A percentile compares a stretch with the other conserved stretches of the same genome.
Evolutionary conservation across 768 basidiomycete genomes (phyloP).

Genomic region (Leccinum subtestaceum): DNA sequence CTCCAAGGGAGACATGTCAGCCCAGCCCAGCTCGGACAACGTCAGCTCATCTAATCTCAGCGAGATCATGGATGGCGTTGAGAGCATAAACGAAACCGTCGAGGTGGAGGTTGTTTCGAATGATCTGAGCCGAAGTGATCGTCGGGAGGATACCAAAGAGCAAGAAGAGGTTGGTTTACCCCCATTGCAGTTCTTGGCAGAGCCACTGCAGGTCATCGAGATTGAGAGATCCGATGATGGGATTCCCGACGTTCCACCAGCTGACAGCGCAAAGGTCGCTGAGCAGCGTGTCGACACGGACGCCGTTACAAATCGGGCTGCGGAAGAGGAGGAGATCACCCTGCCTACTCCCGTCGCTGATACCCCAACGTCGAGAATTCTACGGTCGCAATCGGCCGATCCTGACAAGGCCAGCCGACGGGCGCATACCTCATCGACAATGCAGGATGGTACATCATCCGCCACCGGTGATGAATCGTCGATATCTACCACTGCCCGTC

Average conservation of each 20-base stretch:
- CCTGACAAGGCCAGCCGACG: slow-evolving; percentile 63
- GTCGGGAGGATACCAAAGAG: slow-evolving; percentile 26
- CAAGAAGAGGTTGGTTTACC: slow-evolving; percentile 18
- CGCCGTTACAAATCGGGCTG: slow-evolving; percentile 18
- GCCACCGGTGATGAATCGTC: slow-evolving; percentile 70
- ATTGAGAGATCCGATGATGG: slow-evolving; percentile 26
- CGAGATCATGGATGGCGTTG: slow-evolving; percentile 30
- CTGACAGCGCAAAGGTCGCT: slow-evolving; percentile 6
- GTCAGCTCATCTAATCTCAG: slow-evolving; percentile 32
- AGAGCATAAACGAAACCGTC: slow-evolving; percentile 29
- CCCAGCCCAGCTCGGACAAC: slow-evolving; percentile 22
- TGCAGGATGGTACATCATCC: slow-evolving; percentile 53
- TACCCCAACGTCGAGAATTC: slow-evolving; percentile 45
- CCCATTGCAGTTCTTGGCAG: slow-evolving; percentile 6
- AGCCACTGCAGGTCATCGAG: slow-evolving; percentile 15
- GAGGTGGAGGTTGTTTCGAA: slow-evolving; percentile 23
- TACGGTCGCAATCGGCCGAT: slow-evolving; percentile 80
- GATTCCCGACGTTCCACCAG: slow-evolving; percentile 11
- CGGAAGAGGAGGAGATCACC: slow-evolving; percentile 30
- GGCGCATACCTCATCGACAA: slow-evolving; percentile 52
- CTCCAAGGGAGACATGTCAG: slow-evolving; percentile 30
- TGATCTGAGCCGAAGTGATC: slow-evolving; percentile 14
- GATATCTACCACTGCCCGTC: slow-evolving; percentile 51
- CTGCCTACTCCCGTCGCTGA: slow-evolving; percentile 41
- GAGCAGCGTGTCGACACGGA: slow-evolving; percentile 22